Conservation (phyloP, 225 moss, liverwort and hornwort genomes). For the Marchantia polymorpha region DNA sequence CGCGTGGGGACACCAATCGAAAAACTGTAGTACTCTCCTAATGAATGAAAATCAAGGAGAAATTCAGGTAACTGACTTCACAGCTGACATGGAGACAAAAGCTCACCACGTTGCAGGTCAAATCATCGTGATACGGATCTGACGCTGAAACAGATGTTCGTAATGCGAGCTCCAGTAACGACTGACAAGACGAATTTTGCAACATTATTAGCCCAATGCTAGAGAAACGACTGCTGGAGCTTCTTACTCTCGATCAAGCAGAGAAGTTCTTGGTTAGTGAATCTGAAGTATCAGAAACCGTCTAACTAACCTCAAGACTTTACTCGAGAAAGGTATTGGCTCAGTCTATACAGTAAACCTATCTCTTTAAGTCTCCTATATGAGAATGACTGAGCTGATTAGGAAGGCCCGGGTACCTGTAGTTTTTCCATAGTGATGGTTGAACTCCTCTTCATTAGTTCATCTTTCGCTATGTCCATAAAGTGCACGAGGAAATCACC, state of each 20-base stretch:
- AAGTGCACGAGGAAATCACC: conserved; percentile 98
- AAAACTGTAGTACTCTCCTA: too few relatives aligned
- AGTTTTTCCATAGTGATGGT: conserved; percentile 84
- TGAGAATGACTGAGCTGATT: too few relatives aligned
- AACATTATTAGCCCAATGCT: background rate
- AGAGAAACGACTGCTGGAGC: background rate
- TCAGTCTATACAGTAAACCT: too few relatives aligned
- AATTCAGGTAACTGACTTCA: too few relatives aligned
- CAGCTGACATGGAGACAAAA: background rate
- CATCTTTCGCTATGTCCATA: conserved; percentile 96
- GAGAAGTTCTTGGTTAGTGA: too few relatives aligned
- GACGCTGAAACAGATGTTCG: conserved; percentile 95
- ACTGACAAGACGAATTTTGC: conserved; percentile 35
- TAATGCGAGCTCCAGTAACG: conserved; percentile 89
- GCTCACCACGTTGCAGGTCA: conserved; percentile 81
- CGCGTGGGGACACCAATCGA: too few relatives aligned
- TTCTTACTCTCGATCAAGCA: background rate
- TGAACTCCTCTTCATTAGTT: conserved; percentile 78
- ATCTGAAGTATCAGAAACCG: too few relatives aligned
- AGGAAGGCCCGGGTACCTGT: conserved; percentile 36
- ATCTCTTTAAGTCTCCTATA: too few relatives aligned
- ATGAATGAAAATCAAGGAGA: too few relatives aligned
- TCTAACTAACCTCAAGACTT: too few relatives aligned
- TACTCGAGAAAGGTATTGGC: too few relatives aligned
- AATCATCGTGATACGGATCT: conserved; percentile 94